Base-by-base conservation (phyloP, 441 rosid species). In the Erodium trifolium region DNA sequence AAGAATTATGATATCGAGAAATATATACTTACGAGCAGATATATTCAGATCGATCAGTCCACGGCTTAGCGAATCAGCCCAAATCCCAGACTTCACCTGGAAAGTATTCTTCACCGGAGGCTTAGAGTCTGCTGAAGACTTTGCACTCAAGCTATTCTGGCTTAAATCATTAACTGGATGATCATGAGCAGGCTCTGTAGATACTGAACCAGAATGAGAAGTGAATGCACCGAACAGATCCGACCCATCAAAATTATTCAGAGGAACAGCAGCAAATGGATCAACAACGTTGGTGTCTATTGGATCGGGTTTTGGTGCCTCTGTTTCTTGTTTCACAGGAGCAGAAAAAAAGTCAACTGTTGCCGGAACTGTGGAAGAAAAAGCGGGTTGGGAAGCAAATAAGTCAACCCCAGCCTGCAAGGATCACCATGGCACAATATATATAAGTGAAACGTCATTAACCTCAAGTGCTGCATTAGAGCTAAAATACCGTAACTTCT, bases 21-120 rank as follows among this genome's bases (percentile, higher is more conserved):
- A 23, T 57, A 73, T 53, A 72, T 69, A 83, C 99, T 90, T 83
- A 90, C 97, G 89, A 75, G 96, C 97, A 78, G 97, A 77, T 80
- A 95, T 88, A 71, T 95, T 92, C 39, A 95, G 99, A 85, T 95
- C 99, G 79, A 95, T 92, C 51, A 95, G 71, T 68, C 98, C 99
- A 67, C 97, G 98, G 85, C 87, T 95, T 45, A 95, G 81, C 34
- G 99, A 87, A 84, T 92, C 95, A 68, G 98, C 87, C 97, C 96
- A 95, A 75, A 92, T 85, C 76, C 97, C 98, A 67, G 99, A 95
- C 71, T 88, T 92, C 74, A 92, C 93, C 73, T 84, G 83, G 82
- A 95, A 90, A 69, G 70, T 37, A 47, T 85, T 92, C 76, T 86
- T 87, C 85, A 84, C 87, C 65, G 74, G 82, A 69, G 85, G 76